Percentiles rank a stretch among this genome's conserved stretches.
Evolutionary conservation across 352 stramenopile genomes (phyloP).

Genomic region (Pythium phragmitis): DNA sequence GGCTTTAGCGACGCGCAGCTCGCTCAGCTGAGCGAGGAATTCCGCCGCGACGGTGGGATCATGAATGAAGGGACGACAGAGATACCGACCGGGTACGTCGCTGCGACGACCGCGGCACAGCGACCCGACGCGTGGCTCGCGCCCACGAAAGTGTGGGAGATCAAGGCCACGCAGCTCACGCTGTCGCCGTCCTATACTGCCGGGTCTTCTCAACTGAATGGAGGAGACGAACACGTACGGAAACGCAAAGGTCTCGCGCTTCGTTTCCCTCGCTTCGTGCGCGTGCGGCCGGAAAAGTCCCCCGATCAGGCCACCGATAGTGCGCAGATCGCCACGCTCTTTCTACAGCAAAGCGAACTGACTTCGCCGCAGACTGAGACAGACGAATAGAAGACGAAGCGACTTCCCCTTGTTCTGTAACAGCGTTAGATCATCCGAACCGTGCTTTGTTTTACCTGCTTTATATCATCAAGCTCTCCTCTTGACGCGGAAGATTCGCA

Average conservation of each 20-base stretch:
- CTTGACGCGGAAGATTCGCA: conserved; percentile 89
- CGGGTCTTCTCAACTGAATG: conserved; percentile 38
- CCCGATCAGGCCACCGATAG: conserved; percentile 93
- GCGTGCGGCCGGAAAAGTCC: conserved; percentile 95
- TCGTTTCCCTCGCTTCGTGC: conserved; percentile 98
- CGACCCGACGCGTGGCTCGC: conserved; percentile 94
- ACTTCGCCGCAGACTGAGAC: not conserved
- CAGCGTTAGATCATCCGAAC: not conserved
- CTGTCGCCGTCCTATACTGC: conserved; percentile 95
- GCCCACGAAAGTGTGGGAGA: conserved; percentile 96
- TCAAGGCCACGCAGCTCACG: conserved; percentile 98
- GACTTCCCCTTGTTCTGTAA: not conserved
- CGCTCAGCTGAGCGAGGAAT: conserved; percentile 50
- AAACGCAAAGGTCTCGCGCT: conserved; percentile 91
- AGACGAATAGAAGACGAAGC: not conserved
- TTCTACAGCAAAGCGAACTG: conserved; percentile 38
- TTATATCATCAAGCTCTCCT: not conserved
- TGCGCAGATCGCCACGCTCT: conserved; percentile 89
- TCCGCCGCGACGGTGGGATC: conserved; percentile 23
- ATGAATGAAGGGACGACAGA: not conserved
- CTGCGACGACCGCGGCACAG: conserved; percentile 14
- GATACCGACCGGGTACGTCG: conserved; percentile 15
- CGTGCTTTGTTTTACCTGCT: not conserved
- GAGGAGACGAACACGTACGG: not conserved
- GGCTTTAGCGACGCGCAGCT: conserved; percentile 98